phyloP scores from a whole-genome alignment of 2,329 filamentous ascomycete genomes.

The Fusarium transvaalense region DNA sequence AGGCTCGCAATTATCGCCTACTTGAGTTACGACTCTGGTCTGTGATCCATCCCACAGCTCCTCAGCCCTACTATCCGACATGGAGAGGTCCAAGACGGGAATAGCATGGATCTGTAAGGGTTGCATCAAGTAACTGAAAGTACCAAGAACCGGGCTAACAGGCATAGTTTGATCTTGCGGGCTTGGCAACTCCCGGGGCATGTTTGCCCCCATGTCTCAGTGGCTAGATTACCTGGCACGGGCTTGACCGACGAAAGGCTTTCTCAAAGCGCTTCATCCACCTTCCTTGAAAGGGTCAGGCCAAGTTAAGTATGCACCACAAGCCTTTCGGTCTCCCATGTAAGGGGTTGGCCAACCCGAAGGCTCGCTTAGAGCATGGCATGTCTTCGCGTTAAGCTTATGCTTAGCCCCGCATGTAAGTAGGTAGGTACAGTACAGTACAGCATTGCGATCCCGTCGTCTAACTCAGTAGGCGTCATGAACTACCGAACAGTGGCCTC shows the following conservation, averaged over 20 bases:
- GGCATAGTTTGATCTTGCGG: background rate
- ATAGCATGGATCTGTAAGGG: background rate
- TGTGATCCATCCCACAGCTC: background rate
- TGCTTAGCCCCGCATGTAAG: background rate
- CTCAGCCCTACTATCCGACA: background rate
- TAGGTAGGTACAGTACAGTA: background rate
- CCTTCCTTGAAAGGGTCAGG: background rate
- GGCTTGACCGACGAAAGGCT: background rate
- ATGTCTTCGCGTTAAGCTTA: too few relatives aligned
- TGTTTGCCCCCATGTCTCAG: slow-evolving; percentile 1
- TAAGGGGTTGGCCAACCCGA: background rate
- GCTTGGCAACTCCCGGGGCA: background rate
- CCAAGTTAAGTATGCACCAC: background rate
- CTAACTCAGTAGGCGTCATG: background rate
- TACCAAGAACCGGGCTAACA: background rate
- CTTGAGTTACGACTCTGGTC: background rate
- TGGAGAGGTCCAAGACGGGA: background rate
- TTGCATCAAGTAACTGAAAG: background rate
- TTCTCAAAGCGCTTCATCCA: background rate
- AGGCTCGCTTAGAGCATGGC: background rate
- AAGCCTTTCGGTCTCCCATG: background rate
- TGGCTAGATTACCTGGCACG: background rate
- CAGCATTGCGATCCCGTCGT: background rate
- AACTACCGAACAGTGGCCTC: background rate
- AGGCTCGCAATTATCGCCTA: background rate